These are phyloP conservation scores for Hymenoscyphus infarciens DNA, from an alignment of 2,329 filamentous ascomycete genomes.

Conservation along the genomic window DNA sequence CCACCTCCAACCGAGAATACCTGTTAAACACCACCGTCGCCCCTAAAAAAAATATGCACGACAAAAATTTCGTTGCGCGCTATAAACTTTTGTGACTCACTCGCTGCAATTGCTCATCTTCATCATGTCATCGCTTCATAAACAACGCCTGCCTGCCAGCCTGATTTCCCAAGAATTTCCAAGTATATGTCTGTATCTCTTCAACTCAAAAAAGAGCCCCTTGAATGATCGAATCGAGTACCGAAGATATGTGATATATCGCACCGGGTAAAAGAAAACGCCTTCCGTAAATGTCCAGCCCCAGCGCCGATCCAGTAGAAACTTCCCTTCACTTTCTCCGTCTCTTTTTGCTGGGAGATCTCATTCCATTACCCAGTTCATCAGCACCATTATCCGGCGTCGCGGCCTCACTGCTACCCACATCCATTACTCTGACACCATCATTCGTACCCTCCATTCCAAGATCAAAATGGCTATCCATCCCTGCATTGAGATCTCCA, in stretches of 20 bases:
- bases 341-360: constrained; percentile 27
- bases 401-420: constrained; percentile 23
- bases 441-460: constrained; percentile 31
- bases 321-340: constrained; percentile 22
- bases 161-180: background rate
- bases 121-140: constrained; percentile 1
- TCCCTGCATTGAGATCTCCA: constrained; percentile 15
- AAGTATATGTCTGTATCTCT: background rate
- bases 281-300: background rate
- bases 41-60: no score
- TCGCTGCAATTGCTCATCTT: background rate
- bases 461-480: constrained; percentile 31
- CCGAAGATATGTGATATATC: background rate
- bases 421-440: constrained; percentile 21
- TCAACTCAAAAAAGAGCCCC: background rate
- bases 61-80: no score
- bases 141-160: background rate
- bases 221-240: background rate
- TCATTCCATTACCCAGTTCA: constrained; percentile 15
- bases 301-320: background rate
- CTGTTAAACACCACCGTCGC: no score
- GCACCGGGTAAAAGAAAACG: background rate
- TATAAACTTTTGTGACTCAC: no score
- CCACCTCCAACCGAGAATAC: no score
- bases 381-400: constrained; percentile 23